Percentiles rank a stretch among this genome's conserved stretches.
Conservation (phyloP, 768 basidiomycete species). For the Steccherinum ochraceum region DNA sequence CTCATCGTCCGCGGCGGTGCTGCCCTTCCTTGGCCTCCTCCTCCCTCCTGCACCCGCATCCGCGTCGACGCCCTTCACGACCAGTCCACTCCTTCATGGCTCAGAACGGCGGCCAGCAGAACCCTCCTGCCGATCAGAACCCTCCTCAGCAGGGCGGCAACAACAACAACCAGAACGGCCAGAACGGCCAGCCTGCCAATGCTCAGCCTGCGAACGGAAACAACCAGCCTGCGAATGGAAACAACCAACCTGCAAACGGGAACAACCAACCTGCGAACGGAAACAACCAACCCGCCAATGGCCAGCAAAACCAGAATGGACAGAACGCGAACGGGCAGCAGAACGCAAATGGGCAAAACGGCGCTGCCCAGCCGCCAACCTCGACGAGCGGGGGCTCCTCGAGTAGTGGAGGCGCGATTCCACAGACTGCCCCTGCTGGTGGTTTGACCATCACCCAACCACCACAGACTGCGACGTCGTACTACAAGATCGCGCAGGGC, state of each 20-base stretch:
- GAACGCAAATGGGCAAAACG: neutral
- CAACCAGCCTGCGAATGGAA: neutral
- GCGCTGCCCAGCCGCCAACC: neutral
- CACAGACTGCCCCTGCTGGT: slow-evolving; percentile 51
- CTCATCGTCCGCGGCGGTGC: neutral
- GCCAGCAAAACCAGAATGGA: slow-evolving; percentile 6
- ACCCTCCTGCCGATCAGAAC: neutral
- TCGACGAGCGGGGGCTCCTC: neutral
- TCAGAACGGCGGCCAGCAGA: neutral
- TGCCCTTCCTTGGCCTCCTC: neutral
- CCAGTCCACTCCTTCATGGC: neutral
- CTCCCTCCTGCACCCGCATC: neutral
- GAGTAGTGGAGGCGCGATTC: slow-evolving; percentile 28
- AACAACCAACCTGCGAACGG: neutral
- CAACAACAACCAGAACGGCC: slow-evolving; percentile 2
- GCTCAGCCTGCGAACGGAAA: neutral
- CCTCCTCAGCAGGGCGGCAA: neutral
- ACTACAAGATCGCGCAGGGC: slow-evolving; percentile 77
- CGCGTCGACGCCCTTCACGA: neutral
- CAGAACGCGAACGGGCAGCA: slow-evolving; percentile 5
- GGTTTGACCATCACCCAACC: slow-evolving; percentile 75
- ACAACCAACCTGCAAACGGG: slow-evolving; percentile 3
- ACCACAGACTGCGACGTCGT: slow-evolving; percentile 73
- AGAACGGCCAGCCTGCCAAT: no score
- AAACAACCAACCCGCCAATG: neutral